Evolutionary conservation across 164 flowering plant species (phyloP).

Genomic region (Chloranthus sessilifolius): DNA sequence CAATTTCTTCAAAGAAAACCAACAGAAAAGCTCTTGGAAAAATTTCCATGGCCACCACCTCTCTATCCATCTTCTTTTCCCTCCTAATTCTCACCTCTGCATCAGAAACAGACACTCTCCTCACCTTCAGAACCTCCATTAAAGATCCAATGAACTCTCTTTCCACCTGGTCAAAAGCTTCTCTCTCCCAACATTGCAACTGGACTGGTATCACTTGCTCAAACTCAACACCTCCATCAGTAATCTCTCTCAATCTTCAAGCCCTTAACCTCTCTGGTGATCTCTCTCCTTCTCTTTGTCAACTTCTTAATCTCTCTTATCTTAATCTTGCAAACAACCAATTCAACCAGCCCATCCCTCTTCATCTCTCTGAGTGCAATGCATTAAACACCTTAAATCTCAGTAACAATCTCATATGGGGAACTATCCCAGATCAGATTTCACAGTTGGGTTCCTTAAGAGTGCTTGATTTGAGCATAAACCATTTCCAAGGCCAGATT

Average conservation of each 20-base stretch:
- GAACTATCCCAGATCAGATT: slow-evolving; percentile 73
- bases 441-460: slow-evolving; percentile 46
- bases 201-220: slow-evolving; percentile 79
- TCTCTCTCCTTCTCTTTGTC: slow-evolving; percentile 62
- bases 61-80: slow-evolving; percentile 23
- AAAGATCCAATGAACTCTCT: slow-evolving; percentile 54
- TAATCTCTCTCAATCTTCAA: slow-evolving; percentile 55
- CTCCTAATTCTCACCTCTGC: slow-evolving; percentile 26
- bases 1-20: background rate
- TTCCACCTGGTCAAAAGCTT: slow-evolving; percentile 63
- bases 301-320: slow-evolving; percentile 39
- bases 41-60: slow-evolving; percentile 4
- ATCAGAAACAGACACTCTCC: slow-evolving; percentile 50
- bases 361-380: slow-evolving; percentile 60
- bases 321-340: slow-evolving; percentile 71
- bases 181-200: slow-evolving; percentile 46
- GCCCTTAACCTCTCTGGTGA: slow-evolving; percentile 74
- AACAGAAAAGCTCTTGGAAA: background rate
- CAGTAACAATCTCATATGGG: slow-evolving; percentile 80
- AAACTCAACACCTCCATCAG: slow-evolving; percentile 23
- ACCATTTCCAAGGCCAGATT: slow-evolving; percentile 63
- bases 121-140: slow-evolving; percentile 63
- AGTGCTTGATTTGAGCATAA: slow-evolving; percentile 64
- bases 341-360: slow-evolving; percentile 74
- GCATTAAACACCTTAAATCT: slow-evolving; percentile 57